These are phyloP conservation scores for Simplicillium sp. DNA, from an alignment of 2,329 filamentous ascomycete genomes.

Conservation along the genomic window DNA sequence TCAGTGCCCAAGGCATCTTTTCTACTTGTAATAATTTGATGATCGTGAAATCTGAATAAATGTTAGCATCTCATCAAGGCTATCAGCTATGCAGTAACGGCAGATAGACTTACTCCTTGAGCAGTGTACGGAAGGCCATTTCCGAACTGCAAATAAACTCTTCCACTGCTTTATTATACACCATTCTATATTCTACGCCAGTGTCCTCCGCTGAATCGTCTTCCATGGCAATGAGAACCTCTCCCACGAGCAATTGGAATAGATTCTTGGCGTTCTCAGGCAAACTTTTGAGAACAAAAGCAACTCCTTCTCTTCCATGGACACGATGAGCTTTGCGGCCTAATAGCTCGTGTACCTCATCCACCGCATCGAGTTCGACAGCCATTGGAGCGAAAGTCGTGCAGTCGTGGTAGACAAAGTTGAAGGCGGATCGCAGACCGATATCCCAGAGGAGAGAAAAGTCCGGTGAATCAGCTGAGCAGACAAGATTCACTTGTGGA, in stretches of 20 bases:
- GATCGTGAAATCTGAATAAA: constrained; percentile 71
- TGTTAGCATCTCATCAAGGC: constrained; percentile 14
- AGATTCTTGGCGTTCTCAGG: constrained; percentile 87
- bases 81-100: background rate
- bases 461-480: constrained; percentile 79
- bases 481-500: constrained; percentile 61
- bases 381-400: constrained; percentile 76
- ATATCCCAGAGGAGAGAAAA: constrained; percentile 88
- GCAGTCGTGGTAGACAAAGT: constrained; percentile 86
- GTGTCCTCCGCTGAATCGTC: constrained; percentile 40
- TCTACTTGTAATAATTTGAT: constrained; percentile 88
- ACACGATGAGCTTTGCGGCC: constrained; percentile 71
- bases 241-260: constrained; percentile 75
- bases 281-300: constrained; percentile 80
- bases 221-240: constrained; percentile 62
- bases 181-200: constrained; percentile 78
- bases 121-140: constrained; percentile 84
- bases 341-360: constrained; percentile 81
- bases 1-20: constrained; percentile 83
- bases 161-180: constrained; percentile 93
- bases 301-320: constrained; percentile 83
- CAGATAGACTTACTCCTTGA: constrained; percentile 65
- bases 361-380: constrained; percentile 71
- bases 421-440: constrained; percentile 69
- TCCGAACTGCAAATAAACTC: constrained; percentile 96